Conservation (phyloP, 106 monocot species). For the Dendrobium chrysotoxum region DNA sequence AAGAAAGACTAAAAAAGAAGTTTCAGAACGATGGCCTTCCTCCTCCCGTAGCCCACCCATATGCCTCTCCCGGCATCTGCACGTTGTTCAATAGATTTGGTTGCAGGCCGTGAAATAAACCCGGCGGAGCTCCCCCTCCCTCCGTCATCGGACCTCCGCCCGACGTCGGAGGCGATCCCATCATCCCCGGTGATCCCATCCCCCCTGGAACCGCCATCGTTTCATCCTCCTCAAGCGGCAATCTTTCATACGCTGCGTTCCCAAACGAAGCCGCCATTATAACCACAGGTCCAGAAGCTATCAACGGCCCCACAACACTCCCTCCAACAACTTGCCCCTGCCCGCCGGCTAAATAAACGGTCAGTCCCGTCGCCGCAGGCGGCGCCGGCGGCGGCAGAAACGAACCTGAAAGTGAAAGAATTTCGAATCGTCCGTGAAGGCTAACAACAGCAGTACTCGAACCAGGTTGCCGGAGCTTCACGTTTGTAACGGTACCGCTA, state of each 20-base stretch:
- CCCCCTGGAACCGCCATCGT: not conserved
- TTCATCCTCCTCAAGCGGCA: conserved; percentile 59
- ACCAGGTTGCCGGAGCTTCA: conserved; percentile 54
- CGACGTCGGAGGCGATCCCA: conserved; percentile 9
- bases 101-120: conserved; percentile 38
- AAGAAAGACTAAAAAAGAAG: not conserved
- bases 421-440: conserved; percentile 62
- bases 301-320: conserved; percentile 41
- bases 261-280: conserved; percentile 63
- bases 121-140: conserved; percentile 4
- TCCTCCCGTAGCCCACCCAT: conserved; percentile 36
- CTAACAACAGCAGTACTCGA: conserved; percentile 36
- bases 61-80: conserved; percentile 40
- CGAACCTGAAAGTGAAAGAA: conserved; percentile 49
- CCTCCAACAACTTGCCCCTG: conserved; percentile 72
- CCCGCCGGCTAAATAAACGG: conserved; percentile 48
- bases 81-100: conserved; percentile 44
- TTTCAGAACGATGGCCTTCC: conserved; percentile 22
- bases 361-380: conserved; percentile 43
- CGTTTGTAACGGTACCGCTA: conserved; percentile 50
- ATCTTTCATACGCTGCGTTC: conserved; percentile 57
- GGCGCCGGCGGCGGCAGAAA: conserved; percentile 62
- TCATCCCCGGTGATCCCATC: conserved; percentile 15
- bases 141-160: conserved; percentile 21
- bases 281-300: conserved; percentile 47